Base-by-base conservation (phyloP, 2,329 filamentous ascomycete genomes). In the Coniochaeta prunicola region DNA sequence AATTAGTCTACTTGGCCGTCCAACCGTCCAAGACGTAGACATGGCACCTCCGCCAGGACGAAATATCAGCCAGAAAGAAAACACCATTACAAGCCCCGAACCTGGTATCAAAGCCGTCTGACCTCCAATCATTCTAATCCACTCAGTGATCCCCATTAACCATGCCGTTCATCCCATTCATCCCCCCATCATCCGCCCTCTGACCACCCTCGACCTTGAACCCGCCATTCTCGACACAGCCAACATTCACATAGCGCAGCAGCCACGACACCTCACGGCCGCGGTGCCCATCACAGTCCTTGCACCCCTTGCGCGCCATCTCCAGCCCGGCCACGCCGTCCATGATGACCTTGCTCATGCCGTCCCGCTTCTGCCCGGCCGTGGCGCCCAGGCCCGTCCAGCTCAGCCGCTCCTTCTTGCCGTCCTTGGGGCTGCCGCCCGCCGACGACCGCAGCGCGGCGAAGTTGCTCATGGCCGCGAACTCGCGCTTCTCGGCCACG, bases 401-500 rank as follows among this genome's bases (percentile, higher is more conserved):
- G 65, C 74, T 76, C 15, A 72, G 67, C 9, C 74, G 67, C 33
- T 55, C 53, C 53, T 36, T 34, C 62, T 71, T 72, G 34, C 59
- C 63, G 58, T 65, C 65, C 56, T 66, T 67, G 30, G 60, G 62
- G 48, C 58, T 57, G 2, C 33, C 31, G 36, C 45, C 59, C 60
- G 63, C 62, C 21, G 17, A 53, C 8, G 59, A 57, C 15, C 58
- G 57, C n/a, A 60, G 59, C 21, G 62, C 61, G 4, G 70, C 64
- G 59, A 71, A 69, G 59, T 68, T 69, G 4, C 68, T 66, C 64
- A 76, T 70, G 58, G 73, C 74, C 0, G 72, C 70, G 40, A 76
- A 70, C 67, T 76, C 74, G 53, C 74, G 72, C 66, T 71, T 73
- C 65, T 77, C 75, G 38, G 71, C 74, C 30, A 73, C 65, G 58